Evolutionary conservation across 23 red algal genomes (phyloP), one percentile per base, ranked within the genome.

Genomic region (Gracilariopsis chorda): DNA sequence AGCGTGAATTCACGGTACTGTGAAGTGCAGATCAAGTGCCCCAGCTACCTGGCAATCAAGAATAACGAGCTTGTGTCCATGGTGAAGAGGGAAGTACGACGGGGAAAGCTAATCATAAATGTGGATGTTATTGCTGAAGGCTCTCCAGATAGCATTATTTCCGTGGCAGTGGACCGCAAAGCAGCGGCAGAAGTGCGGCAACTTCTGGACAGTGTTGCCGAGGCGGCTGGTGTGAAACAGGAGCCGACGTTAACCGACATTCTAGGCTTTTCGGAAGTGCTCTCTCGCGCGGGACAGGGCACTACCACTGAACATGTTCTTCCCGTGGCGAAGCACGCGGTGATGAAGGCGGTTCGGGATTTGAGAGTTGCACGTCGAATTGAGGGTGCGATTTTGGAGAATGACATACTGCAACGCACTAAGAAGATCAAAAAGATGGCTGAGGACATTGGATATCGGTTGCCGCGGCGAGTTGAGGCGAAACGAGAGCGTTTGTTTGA

Each of bases 261-360:
- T 16, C 33, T 94, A 34, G 59, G 71, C 23, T 94, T 94, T 57
- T 88, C 92, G 20, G 92, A 94, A 75, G 80, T 88, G 2, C 63
- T 94, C 16, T 52, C 51, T n/a, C 86, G 77, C 53, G 30, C 55
- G 10, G 82, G 80, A 36, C 44, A 44, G 24, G 71, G 33, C 23
- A 24, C 49, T 16, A 62, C 34, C 13, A 70, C 28, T 0, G 80
- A 51, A 7, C 33, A 72, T 13, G 82, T 87, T 28, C 35, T 82
- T 6, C 56, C 69, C 1, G 52, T 94, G 6, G 92, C 75, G 11
- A 80, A 62, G 47, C 30, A 42, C 44, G 92, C 84, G 12, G 64
- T 94, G 42, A 34, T 72, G 19, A 71, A 53, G 51, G 92, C 92
- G 19, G 41, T 88, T 36, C 70, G 84, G 9, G 68, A 94, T 62